Evolutionary conservation across 2,329 filamentous ascomycete genomes (phyloP).

Genomic region (Fusarium sp.): DNA sequence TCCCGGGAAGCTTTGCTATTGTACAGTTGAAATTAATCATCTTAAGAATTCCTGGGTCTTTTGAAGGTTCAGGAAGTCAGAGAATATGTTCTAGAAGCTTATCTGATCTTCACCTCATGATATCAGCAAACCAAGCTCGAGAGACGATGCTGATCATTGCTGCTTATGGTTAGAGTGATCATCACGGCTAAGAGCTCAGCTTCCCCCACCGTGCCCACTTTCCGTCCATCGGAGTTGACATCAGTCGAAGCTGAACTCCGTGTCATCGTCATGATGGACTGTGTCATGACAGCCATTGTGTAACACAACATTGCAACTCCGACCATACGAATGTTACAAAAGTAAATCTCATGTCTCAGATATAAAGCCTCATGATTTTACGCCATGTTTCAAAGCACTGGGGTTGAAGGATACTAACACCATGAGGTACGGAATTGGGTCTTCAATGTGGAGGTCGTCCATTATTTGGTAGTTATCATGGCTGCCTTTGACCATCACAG

Average conservation of each 20-base stretch:
- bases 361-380: neutral
- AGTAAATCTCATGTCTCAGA: too few relatives aligned
- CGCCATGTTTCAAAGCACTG: rapidly evolving
- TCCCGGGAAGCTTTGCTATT: neutral
- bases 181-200: neutral
- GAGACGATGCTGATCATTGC: neutral
- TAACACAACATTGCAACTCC: neutral
- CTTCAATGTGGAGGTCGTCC: neutral
- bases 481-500: neutral
- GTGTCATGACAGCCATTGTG: neutral
- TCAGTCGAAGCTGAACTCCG: neutral
- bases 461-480: neutral
- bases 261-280: neutral
- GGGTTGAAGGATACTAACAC: neutral
- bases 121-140: neutral
- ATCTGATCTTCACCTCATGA: neutral
- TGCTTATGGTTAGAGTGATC: neutral
- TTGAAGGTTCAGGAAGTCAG: neutral
- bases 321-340: neutral
- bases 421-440: neutral
- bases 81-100: neutral
- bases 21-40: neutral
- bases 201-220: slow-evolving; percentile 2
- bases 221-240: neutral
- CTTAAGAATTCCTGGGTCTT: neutral